Conservation (phyloP, 805 yeast species). For the Wickerhamomyces hampshirensis region DNA sequence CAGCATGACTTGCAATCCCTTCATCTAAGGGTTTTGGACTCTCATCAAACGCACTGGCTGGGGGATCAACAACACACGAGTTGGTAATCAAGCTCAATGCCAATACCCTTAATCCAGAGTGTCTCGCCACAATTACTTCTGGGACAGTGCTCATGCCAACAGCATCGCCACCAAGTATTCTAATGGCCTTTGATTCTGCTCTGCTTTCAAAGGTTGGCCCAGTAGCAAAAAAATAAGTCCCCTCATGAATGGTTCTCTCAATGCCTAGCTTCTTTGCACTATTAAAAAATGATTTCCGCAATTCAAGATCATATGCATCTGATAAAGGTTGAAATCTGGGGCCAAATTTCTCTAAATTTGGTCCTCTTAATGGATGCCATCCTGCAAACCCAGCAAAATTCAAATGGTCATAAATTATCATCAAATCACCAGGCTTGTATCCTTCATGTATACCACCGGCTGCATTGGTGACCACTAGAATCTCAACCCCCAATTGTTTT, state of each 20-base stretch:
- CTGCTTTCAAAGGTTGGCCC: slow-evolving; percentile 95
- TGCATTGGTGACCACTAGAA: slow-evolving; percentile 86
- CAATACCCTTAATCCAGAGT: slow-evolving; percentile 73
- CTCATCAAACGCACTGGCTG: slow-evolving; percentile 60
- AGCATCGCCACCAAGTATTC: slow-evolving; percentile 78
- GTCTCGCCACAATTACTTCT: slow-evolving; percentile 90
- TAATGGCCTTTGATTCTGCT: slow-evolving; percentile 81
- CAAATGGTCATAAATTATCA: slow-evolving; percentile 87
- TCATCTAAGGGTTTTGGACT: slow-evolving; percentile 49
- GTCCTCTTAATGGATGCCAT: slow-evolving; percentile 80
- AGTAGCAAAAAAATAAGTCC: slow-evolving; percentile 76
- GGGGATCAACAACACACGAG: slow-evolving; percentile 64
- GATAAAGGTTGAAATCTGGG: slow-evolving; percentile 84
- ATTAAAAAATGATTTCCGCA: slow-evolving; percentile 57
- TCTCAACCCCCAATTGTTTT: slow-evolving; percentile 51
- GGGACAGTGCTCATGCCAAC: slow-evolving; percentile 99
- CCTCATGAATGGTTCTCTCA: slow-evolving; percentile 71
- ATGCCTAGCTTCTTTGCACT: slow-evolving; percentile 46
- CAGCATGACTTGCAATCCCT: slow-evolving; percentile 89
- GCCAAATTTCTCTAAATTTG: slow-evolving; percentile 74
- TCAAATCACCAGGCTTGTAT: slow-evolving; percentile 79
- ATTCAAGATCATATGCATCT: slow-evolving; percentile 78
- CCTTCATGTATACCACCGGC: slow-evolving; percentile 80
- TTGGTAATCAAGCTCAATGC: slow-evolving; percentile 88
- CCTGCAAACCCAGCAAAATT: slow-evolving; percentile 92